Evolutionary conservation across 1,139 yeast genomes (phyloP), one percentile per base, ranked within the genome.

Genomic region (Debaryomyces sp.): DNA sequence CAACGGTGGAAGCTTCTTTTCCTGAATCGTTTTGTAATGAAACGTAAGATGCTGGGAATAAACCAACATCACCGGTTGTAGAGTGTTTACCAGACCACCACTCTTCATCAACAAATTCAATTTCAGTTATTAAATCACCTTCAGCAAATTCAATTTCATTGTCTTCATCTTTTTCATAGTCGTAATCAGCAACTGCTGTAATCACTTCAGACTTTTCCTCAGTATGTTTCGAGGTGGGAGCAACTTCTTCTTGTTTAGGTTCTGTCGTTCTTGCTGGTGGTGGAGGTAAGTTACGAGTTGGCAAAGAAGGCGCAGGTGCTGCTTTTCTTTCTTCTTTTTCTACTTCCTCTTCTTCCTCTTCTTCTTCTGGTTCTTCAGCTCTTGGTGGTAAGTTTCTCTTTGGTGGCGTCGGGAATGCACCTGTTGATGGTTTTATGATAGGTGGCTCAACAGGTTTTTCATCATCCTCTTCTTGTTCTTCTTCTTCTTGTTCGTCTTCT

Each of bases 11-110:
- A 32, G 35, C 18, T 8, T 17, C 71, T 7, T 41, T 30, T 30
- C 13, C 36, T 12, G 33, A 4, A n/a, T 30, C 21, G 3, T 35
- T 30, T 43, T 73, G 64, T 49, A 82, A 65, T 29, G 71, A 73
- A 41, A 88, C 96, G 58, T 84, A 87, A 32, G 85, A 75, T 8
- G 89, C 76, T 18, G 95, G 95, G 81, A 87, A 87, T 52, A 87
- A 73, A 13, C 95, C 95, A 17, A 70, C 66, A 53, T 77, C 81
- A 35, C 86, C 87, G 17, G 86, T 81, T 40, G 64, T 67, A 6
- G 80, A 59, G 62, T 87, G 85, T 53, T 75, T 77, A 35, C 95
- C 96, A 23, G 82, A 70, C 95, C 95, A 88, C 96, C 96, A 88
- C 56, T 86, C 91, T 43, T 82, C 87, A 60, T 86, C 92, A 9